Evolutionary conservation across 257 asterid species (phyloP).

Genomic region (Paulownia fortunei): DNA sequence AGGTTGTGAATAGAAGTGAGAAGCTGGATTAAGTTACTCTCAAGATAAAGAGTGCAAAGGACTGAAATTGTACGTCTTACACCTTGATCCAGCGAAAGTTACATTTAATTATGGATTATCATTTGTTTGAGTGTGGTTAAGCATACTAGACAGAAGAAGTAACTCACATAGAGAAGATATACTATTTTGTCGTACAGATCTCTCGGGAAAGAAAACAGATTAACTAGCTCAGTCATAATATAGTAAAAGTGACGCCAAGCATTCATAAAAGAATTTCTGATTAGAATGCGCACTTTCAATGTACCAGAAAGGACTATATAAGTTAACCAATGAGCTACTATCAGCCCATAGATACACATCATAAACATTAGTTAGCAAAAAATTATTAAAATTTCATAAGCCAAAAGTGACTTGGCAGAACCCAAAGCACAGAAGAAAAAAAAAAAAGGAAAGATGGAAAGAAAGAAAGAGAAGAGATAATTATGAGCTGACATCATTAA

Average conservation of each 20-base stretch:
- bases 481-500: constrained; percentile 11
- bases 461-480: background rate
- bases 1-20: background rate
- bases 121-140: background rate
- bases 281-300: background rate
- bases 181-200: background rate
- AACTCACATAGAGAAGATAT: background rate
- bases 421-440: background rate
- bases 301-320: background rate
- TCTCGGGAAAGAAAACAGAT: background rate
- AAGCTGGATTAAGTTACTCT: background rate
- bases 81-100: background rate
- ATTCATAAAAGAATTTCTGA: background rate
- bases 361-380: background rate
- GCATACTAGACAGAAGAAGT: background rate
- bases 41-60: background rate
- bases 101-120: background rate
- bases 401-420: constrained; percentile 4
- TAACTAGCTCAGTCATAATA: background rate
- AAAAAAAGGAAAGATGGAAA: too few relatives aligned
- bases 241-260: background rate
- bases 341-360: background rate
- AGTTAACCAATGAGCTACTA: constrained; percentile 3
- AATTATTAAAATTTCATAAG: background rate
- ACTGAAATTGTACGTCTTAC: background rate